Evolutionary conservation across 192 early-diverging fungal species (phyloP).

Genomic region (Coemansia sp.): DNA sequence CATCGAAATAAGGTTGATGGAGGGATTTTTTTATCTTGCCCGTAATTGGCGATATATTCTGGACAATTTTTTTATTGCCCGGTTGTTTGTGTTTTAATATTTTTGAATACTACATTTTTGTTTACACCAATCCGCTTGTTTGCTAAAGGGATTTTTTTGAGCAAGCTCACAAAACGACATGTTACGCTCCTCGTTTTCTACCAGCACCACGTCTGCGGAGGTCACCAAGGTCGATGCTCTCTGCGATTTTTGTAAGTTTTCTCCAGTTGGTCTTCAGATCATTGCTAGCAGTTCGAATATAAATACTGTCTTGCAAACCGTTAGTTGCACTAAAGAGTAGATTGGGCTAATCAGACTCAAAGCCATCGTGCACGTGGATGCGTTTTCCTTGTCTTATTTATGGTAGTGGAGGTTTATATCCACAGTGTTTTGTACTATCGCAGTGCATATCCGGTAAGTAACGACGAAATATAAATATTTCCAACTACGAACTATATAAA

Average conservation of each 20-base stretch:
- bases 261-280: not conserved
- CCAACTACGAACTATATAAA: not conserved
- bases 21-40: not conserved
- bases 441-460: constrained; percentile 46
- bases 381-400: not conserved
- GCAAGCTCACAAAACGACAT: not conserved
- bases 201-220: not conserved
- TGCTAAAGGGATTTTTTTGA: not conserved
- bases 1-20: not conserved
- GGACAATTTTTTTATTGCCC: not conserved
- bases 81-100: not conserved
- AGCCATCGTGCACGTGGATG: too few relatives aligned
- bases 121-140: too few relatives aligned
- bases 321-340: too few relatives aligned
- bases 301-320: not conserved
- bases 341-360: too few relatives aligned
- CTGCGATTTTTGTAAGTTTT: constrained; percentile 46
- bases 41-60: not conserved
- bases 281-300: too few relatives aligned
- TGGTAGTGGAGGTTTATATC: constrained; percentile 51
- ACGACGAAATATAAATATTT: not conserved
- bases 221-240: constrained; percentile 40
- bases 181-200: not conserved
- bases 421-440: constrained; percentile 31
- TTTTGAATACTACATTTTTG: not conserved